Evolutionary conservation across 805 yeast species (phyloP).

Genomic region (Kodamaea jinghongensis): DNA sequence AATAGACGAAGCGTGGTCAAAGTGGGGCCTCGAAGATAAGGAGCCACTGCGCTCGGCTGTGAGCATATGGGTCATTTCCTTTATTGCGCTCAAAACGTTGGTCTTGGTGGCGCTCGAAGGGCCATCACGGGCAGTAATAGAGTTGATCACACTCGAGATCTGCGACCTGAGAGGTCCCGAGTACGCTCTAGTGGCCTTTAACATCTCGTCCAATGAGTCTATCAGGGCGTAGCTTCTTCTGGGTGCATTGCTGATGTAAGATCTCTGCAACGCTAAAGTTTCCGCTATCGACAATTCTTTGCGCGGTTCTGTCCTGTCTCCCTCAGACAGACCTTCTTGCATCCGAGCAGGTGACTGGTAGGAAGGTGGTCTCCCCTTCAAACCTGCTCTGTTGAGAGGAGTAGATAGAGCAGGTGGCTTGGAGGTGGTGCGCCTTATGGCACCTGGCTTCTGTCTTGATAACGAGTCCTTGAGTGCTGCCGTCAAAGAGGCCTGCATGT

Average conservation of each 20-base stretch:
- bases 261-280: slow-evolving; percentile 53
- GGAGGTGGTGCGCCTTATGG: neutral
- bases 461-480: neutral
- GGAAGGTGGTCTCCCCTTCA: neutral
- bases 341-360: neutral
- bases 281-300: slow-evolving; percentile 54
- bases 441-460: too few relatives aligned
- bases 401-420: slow-evolving; percentile 4
- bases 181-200: slow-evolving; percentile 15
- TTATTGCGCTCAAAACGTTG: slow-evolving; percentile 34
- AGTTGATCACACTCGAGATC: slow-evolving; percentile 30
- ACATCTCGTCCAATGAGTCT: slow-evolving; percentile 24
- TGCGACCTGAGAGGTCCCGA: slow-evolving; percentile 25
- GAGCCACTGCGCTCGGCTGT: slow-evolving; percentile 8
- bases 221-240: slow-evolving; percentile 29
- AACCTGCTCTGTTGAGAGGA: neutral
- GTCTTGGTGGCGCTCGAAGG: slow-evolving; percentile 17
- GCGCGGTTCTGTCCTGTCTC: neutral
- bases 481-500: neutral
- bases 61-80: slow-evolving; percentile 38
- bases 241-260: slow-evolving; percentile 36
- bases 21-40: slow-evolving; percentile 4
- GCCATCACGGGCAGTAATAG: slow-evolving; percentile 27
- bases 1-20: slow-evolving; percentile 15
- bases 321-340: neutral